These are phyloP conservation scores for Oryza rufipogon DNA, from an alignment of 176 grass and related monocot species.

Conservation along the genomic window DNA sequence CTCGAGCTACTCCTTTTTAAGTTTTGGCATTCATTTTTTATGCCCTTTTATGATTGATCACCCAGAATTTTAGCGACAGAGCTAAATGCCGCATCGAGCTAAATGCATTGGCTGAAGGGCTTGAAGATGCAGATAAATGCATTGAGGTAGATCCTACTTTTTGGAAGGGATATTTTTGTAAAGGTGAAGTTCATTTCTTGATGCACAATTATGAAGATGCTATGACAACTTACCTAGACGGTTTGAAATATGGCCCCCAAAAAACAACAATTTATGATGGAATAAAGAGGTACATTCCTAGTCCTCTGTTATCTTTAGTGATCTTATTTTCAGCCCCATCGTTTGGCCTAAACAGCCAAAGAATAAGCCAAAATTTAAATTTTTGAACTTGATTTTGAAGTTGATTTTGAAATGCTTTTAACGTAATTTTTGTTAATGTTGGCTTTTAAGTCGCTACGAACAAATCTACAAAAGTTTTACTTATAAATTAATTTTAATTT, in stretches of 20 bases:
- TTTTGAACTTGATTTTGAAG: too few relatives aligned
- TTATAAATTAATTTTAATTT: too few relatives aligned
- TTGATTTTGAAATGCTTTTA: too few relatives aligned
- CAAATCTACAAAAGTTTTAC: too few relatives aligned
- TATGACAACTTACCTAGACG: constrained; percentile 48
- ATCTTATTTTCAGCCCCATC: too few relatives aligned
- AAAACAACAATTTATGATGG: constrained; percentile 50
- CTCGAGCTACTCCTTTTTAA: not conserved
- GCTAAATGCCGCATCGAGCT: constrained; percentile 53
- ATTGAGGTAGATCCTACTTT: constrained; percentile 64
- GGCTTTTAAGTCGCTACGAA: too few relatives aligned
- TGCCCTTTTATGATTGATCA: not conserved
- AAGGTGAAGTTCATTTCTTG: constrained; percentile 43
- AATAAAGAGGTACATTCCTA: constrained; percentile 45
- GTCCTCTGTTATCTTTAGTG: constrained; percentile 14
- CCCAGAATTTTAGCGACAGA: constrained; percentile 56
- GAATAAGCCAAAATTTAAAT: too few relatives aligned
- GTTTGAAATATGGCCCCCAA: constrained; percentile 58
- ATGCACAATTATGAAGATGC: constrained; percentile 53
- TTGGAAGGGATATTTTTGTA: constrained; percentile 53
- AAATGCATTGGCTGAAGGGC: constrained; percentile 41
- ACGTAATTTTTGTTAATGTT: too few relatives aligned
- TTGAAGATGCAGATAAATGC: constrained; percentile 57
- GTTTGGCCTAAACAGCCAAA: too few relatives aligned
- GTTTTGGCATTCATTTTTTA: not conserved